phyloP scores from a whole-genome alignment of 345 rosid genomes.

The Boechera retrofracta region DNA sequence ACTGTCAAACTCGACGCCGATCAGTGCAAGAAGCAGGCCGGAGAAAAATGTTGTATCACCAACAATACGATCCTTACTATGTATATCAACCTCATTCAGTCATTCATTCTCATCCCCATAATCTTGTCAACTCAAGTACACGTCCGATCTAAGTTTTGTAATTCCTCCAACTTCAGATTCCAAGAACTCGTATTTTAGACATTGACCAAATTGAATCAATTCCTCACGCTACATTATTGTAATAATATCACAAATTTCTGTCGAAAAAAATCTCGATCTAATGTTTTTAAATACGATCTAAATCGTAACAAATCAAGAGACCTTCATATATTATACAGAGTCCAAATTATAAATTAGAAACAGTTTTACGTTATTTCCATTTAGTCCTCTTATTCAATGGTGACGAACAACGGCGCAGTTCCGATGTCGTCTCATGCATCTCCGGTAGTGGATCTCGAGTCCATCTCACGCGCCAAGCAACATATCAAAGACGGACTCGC shows the following conservation, averaged over 20 bases:
- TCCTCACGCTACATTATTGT: not conserved
- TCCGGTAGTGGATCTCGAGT: conserved; percentile 48
- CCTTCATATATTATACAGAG: not conserved
- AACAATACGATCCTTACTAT: conserved; percentile 63
- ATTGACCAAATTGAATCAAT: not conserved
- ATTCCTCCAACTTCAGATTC: not conserved
- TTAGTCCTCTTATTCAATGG: conserved; percentile 17
- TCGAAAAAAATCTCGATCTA: not conserved
- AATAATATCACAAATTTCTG: not conserved
- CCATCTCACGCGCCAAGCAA: conserved; percentile 64
- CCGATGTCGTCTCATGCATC: conserved; percentile 64
- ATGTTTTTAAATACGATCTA: not conserved
- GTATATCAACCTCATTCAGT: conserved; percentile 33
- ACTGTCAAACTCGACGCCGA: conserved; percentile 32
- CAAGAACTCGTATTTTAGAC: not conserved
- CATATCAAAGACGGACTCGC: conserved; percentile 64
- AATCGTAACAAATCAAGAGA: not conserved
- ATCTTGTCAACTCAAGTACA: conserved; percentile 74
- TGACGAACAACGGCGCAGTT: conserved; percentile 82
- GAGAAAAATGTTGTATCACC: conserved; percentile 53
- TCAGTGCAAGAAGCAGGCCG: not conserved
- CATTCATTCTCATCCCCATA: conserved; percentile 36
- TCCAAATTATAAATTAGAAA: not conserved
- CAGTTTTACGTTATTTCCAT: not conserved
- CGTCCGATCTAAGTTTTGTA: conserved; percentile 72